These are phyloP conservation scores for Verticillium albo-atrum DNA, from an alignment of 2,329 filamentous ascomycete species.

Conservation along the genomic window DNA sequence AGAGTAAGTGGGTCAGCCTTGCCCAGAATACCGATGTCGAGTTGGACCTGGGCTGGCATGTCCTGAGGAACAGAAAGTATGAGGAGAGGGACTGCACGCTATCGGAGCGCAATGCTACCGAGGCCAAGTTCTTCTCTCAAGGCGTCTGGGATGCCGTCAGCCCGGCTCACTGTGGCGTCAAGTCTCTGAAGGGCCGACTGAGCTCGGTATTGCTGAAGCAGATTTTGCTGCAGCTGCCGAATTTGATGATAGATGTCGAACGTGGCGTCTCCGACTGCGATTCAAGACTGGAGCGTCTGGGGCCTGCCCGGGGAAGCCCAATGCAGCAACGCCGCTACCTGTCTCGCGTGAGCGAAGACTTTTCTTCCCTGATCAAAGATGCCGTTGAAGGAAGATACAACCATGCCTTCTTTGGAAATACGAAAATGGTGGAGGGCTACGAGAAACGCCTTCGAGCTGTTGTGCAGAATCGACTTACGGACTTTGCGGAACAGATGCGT, in stretches of 20 bases:
- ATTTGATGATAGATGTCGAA: slow-evolving; percentile 6
- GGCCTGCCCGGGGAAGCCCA: slow-evolving; percentile 38
- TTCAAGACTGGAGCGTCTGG: slow-evolving; percentile 38
- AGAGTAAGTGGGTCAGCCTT: slow-evolving; percentile 32
- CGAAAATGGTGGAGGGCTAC: slow-evolving; percentile 24
- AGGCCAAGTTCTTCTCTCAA: slow-evolving; percentile 37
- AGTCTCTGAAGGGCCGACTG: slow-evolving; percentile 39
- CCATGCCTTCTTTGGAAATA: slow-evolving; percentile 43
- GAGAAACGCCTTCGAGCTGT: slow-evolving; percentile 46
- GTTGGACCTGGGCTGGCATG: slow-evolving; percentile 49
- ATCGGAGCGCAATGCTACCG: slow-evolving; percentile 30
- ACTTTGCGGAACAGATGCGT: slow-evolving; percentile 41
- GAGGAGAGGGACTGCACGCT: slow-evolving; percentile 22
- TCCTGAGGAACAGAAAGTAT: slow-evolving; percentile 37
- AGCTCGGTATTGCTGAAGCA: slow-evolving; percentile 45
- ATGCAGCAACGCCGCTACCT: slow-evolving; percentile 45
- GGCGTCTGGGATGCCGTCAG: slow-evolving; percentile 32
- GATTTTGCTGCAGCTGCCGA: slow-evolving; percentile 37
- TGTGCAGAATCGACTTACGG: slow-evolving; percentile 42
- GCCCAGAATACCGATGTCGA: slow-evolving; percentile 40
- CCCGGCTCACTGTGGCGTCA: slow-evolving; percentile 39
- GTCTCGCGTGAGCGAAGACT: slow-evolving; percentile 37
- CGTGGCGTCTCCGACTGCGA: slow-evolving; percentile 26
- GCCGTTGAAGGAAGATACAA: slow-evolving; percentile 49
- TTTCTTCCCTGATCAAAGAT: slow-evolving; percentile 37